Evolutionary conservation across 129 eudicot species (phyloP).

Genomic region (Flaveria ramosissima): DNA sequence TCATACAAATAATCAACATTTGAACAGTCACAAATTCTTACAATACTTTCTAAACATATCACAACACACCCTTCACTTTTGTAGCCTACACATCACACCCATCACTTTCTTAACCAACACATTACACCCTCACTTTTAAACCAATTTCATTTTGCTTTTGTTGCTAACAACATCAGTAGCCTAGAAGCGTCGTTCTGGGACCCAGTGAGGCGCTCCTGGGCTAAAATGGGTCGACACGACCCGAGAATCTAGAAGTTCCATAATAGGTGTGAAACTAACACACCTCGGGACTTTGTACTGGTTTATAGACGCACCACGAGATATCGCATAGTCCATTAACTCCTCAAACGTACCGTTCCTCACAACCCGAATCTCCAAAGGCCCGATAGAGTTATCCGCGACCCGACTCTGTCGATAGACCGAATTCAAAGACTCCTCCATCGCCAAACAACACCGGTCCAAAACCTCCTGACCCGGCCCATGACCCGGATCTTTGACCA

Average conservation of each 20-base stretch:
- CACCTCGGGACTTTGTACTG: slow-evolving; percentile 66
- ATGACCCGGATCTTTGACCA: slow-evolving; percentile 42
- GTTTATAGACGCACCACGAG: slow-evolving; percentile 63
- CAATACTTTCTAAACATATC: slow-evolving; percentile 37
- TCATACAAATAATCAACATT: slow-evolving; percentile 21
- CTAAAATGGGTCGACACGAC: slow-evolving; percentile 50
- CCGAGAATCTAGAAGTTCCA: slow-evolving; percentile 56
- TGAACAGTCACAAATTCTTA: slow-evolving; percentile 31
- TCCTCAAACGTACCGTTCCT: slow-evolving; percentile 58
- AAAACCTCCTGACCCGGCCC: slow-evolving; percentile 36
- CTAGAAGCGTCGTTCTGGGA: slow-evolving; percentile 40
- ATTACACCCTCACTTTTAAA: slow-evolving; percentile 1
- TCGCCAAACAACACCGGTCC: slow-evolving; percentile 44
- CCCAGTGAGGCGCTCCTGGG: slow-evolving; percentile 39
- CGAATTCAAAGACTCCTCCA: slow-evolving; percentile 54
- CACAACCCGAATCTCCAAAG: slow-evolving; percentile 59
- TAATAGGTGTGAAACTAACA: slow-evolving; percentile 55
- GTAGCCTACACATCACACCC: slow-evolving; percentile 24
- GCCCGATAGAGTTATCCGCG: slow-evolving; percentile 64
- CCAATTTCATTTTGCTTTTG: slow-evolving; percentile 3
- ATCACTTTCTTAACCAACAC: slow-evolving; percentile 19
- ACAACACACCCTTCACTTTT: slow-evolving; percentile 26
- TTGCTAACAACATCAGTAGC: neutral
- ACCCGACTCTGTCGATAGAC: slow-evolving; percentile 58
- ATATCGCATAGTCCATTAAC: slow-evolving; percentile 64